Base-by-base conservation (phyloP, 2,329 filamentous ascomycete species). In the Byssoonygena ceratinophila region DNA sequence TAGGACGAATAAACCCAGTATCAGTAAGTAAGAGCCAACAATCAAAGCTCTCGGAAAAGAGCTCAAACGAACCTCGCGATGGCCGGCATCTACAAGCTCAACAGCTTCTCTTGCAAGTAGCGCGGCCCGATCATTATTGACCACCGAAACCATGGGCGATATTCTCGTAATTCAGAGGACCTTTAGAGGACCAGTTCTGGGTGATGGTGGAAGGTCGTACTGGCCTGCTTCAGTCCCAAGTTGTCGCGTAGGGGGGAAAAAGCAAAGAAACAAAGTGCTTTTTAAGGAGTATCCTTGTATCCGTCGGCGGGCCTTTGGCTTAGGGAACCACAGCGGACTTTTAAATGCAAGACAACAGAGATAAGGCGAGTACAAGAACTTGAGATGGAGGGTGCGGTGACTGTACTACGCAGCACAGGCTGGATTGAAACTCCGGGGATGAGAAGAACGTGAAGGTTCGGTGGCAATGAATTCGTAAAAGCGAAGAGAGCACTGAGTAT, bases 81-180 rank as follows among this genome's bases (percentile, higher is more conserved):
- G 66, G 52, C 72, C 71, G 53, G 71, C 64, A 58, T 72, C 68
- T 43, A 70, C 66, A 57, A 75, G 61, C 59, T 71, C 67, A 56
- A 75, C 65, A 59, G 73, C 72, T 66, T 74, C 71, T 55, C 65
- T 65, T 55, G 72, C 71, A 59, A 75, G 63, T 55, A 66, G 61
- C 56, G 67, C 66, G 60, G 73, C 73, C 60, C 70, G 71, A 58
- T 72, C 70, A 62, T 74, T 66, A 55, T 68, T 66, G 53, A 67
- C 66, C 59, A 65, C 62, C 59, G 64, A 64, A 59, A 71, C 67
- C 69, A 71, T 71, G 66, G 66, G 68, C 65, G 39, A 36, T 44
- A 20, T 51, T 46, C n/a, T n/a, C n/a, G n/a, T n/a, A n/a, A n/a
- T n/a, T n/a, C n/a, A n/a, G n/a, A n/a, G n/a, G n/a, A n/a, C n/a